phyloP scores from a whole-genome alignment of 2,329 filamentous ascomycete species.

The Incumbomyces lentus region DNA sequence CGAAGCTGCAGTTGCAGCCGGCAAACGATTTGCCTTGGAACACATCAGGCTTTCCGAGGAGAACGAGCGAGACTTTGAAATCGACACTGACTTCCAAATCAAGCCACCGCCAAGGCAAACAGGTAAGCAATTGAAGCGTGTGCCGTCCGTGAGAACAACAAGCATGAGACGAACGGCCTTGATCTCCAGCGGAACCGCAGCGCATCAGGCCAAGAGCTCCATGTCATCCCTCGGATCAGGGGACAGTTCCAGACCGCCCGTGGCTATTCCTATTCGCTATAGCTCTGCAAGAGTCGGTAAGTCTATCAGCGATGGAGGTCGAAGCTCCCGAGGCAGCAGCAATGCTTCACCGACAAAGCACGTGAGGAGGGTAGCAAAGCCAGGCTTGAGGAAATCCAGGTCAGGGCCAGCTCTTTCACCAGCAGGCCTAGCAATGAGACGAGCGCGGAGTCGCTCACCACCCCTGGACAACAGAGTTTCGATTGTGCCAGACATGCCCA shows the following conservation, averaged over 20 bases:
- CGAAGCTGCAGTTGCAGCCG: slow-evolving; percentile 11
- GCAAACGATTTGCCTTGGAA: slow-evolving; percentile 16
- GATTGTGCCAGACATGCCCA: slow-evolving; percentile 22
- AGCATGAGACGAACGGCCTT: slow-evolving; percentile 68
- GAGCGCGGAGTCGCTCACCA: slow-evolving; percentile 38
- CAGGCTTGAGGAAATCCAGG: slow-evolving; percentile 65
- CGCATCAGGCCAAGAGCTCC: slow-evolving; percentile 54
- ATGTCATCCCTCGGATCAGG: slow-evolving; percentile 38
- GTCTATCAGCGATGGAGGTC: slow-evolving; percentile 62
- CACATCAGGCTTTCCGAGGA: slow-evolving; percentile 19
- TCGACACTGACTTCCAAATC: background rate
- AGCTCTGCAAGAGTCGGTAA: slow-evolving; percentile 69
- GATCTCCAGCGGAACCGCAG: slow-evolving; percentile 67
- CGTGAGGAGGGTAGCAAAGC: slow-evolving; percentile 36
- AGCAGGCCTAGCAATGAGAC: slow-evolving; percentile 24
- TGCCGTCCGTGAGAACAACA: slow-evolving; percentile 34
- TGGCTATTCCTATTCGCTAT: slow-evolving; percentile 79
- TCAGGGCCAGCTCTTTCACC: slow-evolving; percentile 49
- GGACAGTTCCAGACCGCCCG: slow-evolving; percentile 51
- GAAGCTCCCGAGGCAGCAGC: slow-evolving; percentile 59
- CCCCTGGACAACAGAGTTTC: slow-evolving; percentile 22
- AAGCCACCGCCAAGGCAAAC: background rate
- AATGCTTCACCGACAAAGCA: slow-evolving; percentile 46
- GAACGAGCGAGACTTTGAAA: slow-evolving; percentile 11
- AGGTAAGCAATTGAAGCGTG: slow-evolving; percentile 14